phyloP scores from a whole-genome alignment of 441 rosid species.

The Gossypium schwendimanii region DNA sequence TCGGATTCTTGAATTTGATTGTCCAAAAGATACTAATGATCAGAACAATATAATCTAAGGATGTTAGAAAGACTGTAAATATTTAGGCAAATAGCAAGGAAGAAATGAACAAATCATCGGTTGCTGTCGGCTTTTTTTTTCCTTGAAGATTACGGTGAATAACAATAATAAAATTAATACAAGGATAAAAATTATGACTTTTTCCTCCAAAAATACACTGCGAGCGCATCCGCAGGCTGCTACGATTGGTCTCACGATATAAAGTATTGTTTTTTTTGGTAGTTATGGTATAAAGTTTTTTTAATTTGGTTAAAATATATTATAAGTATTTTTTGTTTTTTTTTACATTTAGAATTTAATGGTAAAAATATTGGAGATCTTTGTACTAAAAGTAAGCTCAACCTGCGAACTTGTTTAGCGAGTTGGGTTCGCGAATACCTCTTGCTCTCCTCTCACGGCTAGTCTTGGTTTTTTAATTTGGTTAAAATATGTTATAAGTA shows the following conservation, averaged over 20 bases:
- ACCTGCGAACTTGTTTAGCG: too few relatives aligned
- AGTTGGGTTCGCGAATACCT: too few relatives aligned
- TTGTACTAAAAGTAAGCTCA: fast-evolving
- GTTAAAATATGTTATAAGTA: too few relatives aligned
- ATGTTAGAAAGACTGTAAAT: not conserved
- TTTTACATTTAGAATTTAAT: too few relatives aligned
- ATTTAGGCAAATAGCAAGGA: not conserved
- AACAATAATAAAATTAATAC: not conserved
- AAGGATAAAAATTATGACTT: not conserved
- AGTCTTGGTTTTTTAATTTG: too few relatives aligned
- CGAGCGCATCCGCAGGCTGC: not conserved
- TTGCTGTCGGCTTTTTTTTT: too few relatives aligned
- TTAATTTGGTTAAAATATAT: too few relatives aligned
- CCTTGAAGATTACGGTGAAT: not conserved
- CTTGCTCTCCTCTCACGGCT: too few relatives aligned
- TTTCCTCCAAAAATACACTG: conserved; percentile 34
- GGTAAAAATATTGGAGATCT: too few relatives aligned
- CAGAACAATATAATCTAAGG: not conserved
- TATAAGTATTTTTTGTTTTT: too few relatives aligned
- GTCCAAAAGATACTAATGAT: not conserved
- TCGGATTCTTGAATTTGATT: conserved; percentile 9
- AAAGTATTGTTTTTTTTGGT: too few relatives aligned
- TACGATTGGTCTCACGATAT: not conserved
- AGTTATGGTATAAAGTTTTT: too few relatives aligned
- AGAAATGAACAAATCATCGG: not conserved